These are phyloP conservation scores for Protea cynaroides DNA, from an alignment of 164 flowering plant species.

Conservation along the genomic window DNA sequence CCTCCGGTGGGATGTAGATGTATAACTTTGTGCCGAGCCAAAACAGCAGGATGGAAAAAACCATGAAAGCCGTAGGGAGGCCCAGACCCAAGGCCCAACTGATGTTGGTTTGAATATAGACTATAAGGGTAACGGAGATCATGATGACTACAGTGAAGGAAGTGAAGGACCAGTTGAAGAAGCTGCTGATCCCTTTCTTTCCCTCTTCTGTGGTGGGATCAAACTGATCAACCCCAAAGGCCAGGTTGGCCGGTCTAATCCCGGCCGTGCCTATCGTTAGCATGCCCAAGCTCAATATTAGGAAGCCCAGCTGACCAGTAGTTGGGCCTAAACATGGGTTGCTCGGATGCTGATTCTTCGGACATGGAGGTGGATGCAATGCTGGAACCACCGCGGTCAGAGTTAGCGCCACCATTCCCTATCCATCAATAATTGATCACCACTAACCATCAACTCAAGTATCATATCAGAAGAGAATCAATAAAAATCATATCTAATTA, in stretches of 20 bases:
- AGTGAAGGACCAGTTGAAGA: slow-evolving; percentile 88
- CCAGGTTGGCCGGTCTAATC: slow-evolving; percentile 74
- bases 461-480: no score
- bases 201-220: slow-evolving; percentile 65
- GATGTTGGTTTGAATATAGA: slow-evolving; percentile 61
- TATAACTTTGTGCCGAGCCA: slow-evolving; percentile 57
- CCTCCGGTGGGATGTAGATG: slow-evolving; percentile 53
- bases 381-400: slow-evolving; percentile 43
- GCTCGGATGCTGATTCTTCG: slow-evolving; percentile 3
- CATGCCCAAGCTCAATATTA: slow-evolving; percentile 33
- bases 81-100: slow-evolving; percentile 79
- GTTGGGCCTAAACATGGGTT: slow-evolving; percentile 37
- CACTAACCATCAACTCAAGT: no score
- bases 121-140: slow-evolving; percentile 51
- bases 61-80: slow-evolving; percentile 59
- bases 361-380: slow-evolving; percentile 50
- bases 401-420: slow-evolving; percentile 65
- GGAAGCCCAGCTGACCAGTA: slow-evolving; percentile 32
- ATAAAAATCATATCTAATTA: no score
- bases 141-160: slow-evolving; percentile 56
- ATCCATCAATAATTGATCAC: slow-evolving; percentile 7
- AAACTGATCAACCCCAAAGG: slow-evolving; percentile 87
- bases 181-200: slow-evolving; percentile 57
- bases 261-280: slow-evolving; percentile 61
- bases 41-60: slow-evolving; percentile 44